Conservation (phyloP, 768 basidiomycete genomes). For the Boletus reticulatus region DNA sequence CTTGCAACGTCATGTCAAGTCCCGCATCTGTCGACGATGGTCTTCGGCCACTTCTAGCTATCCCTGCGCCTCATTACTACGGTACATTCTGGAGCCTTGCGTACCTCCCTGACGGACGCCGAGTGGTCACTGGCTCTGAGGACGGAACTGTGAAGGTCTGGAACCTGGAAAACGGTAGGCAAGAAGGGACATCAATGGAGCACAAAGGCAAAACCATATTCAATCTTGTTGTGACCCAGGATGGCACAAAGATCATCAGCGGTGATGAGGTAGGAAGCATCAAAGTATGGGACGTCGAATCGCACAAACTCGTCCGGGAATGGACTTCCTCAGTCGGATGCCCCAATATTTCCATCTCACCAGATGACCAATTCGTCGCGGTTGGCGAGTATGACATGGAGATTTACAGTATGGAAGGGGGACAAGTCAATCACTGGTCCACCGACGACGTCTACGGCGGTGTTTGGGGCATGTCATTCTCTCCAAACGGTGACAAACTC, state of each 20-base stretch:
- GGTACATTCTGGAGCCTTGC: background rate
- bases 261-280: background rate
- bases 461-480: background rate
- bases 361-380: background rate
- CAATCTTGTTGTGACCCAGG: background rate
- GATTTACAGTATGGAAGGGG: background rate
- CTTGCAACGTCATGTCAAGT: too few species aligned
- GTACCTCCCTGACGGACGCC: conserved; percentile 7
- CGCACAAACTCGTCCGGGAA: background rate
- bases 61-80: background rate
- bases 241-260: conserved; percentile 3
- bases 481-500: background rate
- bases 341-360: background rate
- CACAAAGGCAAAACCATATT: accelerated
- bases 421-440: background rate
- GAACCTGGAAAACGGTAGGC: background rate
- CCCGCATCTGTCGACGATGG: too few species aligned
- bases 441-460: background rate
- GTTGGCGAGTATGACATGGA: accelerated
- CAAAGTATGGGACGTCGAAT: conserved; percentile 2
- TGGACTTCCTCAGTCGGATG: background rate
- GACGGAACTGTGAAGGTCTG: background rate
- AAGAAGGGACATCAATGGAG: background rate
- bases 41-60: too few species aligned
- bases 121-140: background rate